Conservation (phyloP, 495 filamentous ascomycete species). For the Trichoderma asperelloides region DNA sequence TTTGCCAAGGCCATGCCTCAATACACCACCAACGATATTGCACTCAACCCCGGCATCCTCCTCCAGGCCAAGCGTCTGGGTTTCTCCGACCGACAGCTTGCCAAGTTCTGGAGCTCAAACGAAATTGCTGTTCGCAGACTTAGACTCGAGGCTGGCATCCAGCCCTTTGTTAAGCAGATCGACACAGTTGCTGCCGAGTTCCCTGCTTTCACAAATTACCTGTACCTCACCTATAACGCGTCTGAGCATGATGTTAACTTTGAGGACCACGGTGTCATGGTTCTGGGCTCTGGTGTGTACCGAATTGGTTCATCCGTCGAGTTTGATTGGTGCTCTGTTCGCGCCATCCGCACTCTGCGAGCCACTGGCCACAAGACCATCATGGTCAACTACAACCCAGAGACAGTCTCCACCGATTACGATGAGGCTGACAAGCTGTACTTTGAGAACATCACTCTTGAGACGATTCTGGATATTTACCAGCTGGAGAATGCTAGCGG, state of each 20-base stretch:
- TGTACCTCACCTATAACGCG: conserved; percentile 94
- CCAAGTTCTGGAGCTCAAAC: conserved; percentile 87
- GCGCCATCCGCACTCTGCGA: conserved; percentile 86
- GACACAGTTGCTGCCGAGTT: conserved; percentile 98
- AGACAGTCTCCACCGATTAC: conserved; percentile 92
- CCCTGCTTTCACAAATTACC: conserved; percentile 89
- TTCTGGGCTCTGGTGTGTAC: conserved; percentile 94
- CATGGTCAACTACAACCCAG: conserved; percentile 97
- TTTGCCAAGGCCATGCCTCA: conserved; percentile 70
- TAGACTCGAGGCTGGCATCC: conserved; percentile 75
- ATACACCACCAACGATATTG: conserved; percentile 61
- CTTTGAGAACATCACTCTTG: conserved; percentile 95
- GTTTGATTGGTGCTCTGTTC: conserved; percentile 99
- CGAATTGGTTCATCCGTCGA: conserved; percentile 96
- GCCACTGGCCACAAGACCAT: conserved; percentile 87
- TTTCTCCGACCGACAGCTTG: conserved; percentile 88
- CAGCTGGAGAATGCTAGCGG: conserved; percentile 78
- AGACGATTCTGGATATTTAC: conserved; percentile 93
- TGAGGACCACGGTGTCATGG: conserved; percentile 86
- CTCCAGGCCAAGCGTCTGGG: conserved; percentile 84
- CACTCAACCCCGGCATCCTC: conserved; percentile 46
- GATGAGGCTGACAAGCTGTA: conserved; percentile 93
- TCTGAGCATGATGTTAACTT: conserved; percentile 78
- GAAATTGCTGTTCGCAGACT: conserved; percentile 78
- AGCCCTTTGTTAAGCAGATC: conserved; percentile 91